These are phyloP conservation scores for Solanum bulbocastanum DNA, from an alignment of 257 asterid species.

Conservation along the genomic window DNA sequence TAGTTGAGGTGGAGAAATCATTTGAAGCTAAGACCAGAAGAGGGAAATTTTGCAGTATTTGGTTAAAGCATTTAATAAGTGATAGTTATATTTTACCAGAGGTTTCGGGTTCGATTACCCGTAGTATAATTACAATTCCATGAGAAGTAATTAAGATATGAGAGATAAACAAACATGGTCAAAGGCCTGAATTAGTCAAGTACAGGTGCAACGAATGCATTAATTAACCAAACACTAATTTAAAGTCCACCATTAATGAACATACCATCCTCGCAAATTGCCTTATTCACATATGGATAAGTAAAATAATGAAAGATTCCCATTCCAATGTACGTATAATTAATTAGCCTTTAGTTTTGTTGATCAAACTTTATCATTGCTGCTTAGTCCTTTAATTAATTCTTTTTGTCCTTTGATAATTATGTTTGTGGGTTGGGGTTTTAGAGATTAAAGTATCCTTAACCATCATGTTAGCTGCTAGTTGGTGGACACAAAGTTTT, in stretches of 20 bases:
- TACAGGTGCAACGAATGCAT: not conserved
- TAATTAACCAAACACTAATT: not conserved
- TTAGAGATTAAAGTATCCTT: conserved; percentile 12
- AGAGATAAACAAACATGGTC: not conserved
- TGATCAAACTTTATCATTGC: not conserved
- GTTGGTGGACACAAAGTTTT: conserved; percentile 26
- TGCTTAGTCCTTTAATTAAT: not conserved
- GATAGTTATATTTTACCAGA: no score
- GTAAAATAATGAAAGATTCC: conserved; percentile 10
- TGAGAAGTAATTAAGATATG: not conserved
- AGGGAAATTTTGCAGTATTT: not conserved
- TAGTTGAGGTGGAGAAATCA: not conserved
- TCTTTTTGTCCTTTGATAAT: not conserved
- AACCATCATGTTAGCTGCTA: conserved; percentile 23
- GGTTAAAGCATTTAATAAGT: not conserved
- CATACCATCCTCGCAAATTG: not conserved
- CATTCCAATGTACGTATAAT: conserved; percentile 6
- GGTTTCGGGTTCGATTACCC: no score
- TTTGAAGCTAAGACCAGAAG: not conserved
- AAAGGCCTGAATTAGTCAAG: conserved; percentile 5
- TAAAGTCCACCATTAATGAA: not conserved
- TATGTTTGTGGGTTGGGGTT: not conserved
- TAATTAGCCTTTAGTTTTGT: not conserved
- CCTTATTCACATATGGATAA: not conserved
- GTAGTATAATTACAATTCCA: not conserved